Percentiles rank a stretch among this genome's conserved stretches.
Conservation (phyloP, 805 yeast genomes). For the Cyberlindnera veronae region DNA sequence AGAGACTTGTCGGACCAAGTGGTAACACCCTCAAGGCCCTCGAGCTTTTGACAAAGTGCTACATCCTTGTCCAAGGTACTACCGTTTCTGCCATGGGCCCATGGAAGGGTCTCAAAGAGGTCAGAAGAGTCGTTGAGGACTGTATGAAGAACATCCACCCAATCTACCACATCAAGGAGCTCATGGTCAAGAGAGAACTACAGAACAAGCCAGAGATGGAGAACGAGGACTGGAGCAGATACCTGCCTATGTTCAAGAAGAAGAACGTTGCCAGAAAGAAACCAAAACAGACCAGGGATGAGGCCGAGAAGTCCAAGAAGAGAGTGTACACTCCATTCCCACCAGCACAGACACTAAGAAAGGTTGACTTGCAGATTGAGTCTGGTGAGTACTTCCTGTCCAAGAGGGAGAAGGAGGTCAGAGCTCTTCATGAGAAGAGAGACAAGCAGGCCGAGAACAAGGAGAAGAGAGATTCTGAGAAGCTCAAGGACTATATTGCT, state of each 20-base stretch:
- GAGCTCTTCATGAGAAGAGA: conserved; percentile 70
- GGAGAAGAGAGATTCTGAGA: conserved; percentile 60
- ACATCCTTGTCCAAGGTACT: conserved; percentile 93
- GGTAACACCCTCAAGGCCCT: conserved; percentile 96
- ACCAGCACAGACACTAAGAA: conserved; percentile 94
- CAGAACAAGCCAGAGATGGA: conserved; percentile 95
- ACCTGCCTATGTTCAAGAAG: conserved; percentile 94
- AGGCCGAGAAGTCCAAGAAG: conserved; percentile 37
- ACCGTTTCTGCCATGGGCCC: conserved; percentile 98
- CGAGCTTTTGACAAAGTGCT: conserved; percentile 92
- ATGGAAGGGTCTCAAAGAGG: conserved; percentile 84
- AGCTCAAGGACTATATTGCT: conserved; percentile 76
- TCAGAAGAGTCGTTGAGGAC: conserved; percentile 93
- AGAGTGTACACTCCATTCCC: conserved; percentile 98
- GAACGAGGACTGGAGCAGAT: conserved; percentile 94
- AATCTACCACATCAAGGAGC: conserved; percentile 94
- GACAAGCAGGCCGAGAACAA: conserved; percentile 73
- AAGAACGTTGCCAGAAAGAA: conserved; percentile 92
- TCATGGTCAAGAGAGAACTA: conserved; percentile 95
- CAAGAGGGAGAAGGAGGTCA: conserved; percentile 73
- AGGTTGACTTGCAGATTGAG: conserved; percentile 95
- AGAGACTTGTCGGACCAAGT: conserved; percentile 92
- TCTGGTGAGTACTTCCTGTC: conserved; percentile 97
- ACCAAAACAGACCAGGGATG: conserved; percentile 62
- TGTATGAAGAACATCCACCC: conserved; percentile 97